Conservation (phyloP, 2,329 filamentous ascomycete genomes). For the Aspergillus fijiensis region DNA sequence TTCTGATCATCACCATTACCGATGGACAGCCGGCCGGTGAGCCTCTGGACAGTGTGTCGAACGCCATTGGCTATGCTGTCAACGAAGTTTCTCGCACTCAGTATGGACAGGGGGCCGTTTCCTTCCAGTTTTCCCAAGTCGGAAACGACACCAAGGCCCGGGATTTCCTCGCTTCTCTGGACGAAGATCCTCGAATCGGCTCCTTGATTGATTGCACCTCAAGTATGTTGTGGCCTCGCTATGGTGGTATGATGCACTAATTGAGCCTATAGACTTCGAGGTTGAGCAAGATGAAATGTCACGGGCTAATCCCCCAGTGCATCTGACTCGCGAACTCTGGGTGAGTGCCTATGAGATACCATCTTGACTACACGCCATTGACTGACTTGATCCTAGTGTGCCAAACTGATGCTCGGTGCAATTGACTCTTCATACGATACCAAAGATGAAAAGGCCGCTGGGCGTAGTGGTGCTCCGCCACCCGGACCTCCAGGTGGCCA, state of each 20-base stretch:
- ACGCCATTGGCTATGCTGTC: conserved; percentile 57
- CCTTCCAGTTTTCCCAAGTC: conserved; percentile 69
- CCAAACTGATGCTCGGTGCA: conserved; percentile 66
- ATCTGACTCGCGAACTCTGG: conserved; percentile 66
- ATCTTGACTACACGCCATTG: neutral
- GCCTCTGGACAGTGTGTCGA: conserved; percentile 55
- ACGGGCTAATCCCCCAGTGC: conserved; percentile 59
- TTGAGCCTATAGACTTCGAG: conserved; percentile 56
- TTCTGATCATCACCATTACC: conserved; percentile 65
- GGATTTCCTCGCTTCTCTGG: conserved; percentile 63
- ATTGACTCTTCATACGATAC: conserved; percentile 66
- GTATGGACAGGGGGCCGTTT: conserved; percentile 59
- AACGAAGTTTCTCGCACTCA: conserved; percentile 52
- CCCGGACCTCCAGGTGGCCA: conserved; percentile 35
- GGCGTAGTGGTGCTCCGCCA: conserved; percentile 26
- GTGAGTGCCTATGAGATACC: conserved; percentile 29
- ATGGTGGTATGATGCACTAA: neutral
- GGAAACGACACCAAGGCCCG: conserved; percentile 65
- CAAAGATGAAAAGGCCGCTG: conserved; percentile 60
- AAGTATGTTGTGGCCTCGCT: conserved; percentile 50
- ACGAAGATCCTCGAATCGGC: conserved; percentile 62
- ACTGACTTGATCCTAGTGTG: conserved; percentile 42
- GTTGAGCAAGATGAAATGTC: conserved; percentile 68
- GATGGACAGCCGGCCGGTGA: conserved; percentile 67
- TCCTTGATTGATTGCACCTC: conserved; percentile 66